Evolutionary conservation across 1,139 yeast species (phyloP), one percentile per base, ranked within the genome.

Genomic region (Trichomonascaceae sp.): DNA sequence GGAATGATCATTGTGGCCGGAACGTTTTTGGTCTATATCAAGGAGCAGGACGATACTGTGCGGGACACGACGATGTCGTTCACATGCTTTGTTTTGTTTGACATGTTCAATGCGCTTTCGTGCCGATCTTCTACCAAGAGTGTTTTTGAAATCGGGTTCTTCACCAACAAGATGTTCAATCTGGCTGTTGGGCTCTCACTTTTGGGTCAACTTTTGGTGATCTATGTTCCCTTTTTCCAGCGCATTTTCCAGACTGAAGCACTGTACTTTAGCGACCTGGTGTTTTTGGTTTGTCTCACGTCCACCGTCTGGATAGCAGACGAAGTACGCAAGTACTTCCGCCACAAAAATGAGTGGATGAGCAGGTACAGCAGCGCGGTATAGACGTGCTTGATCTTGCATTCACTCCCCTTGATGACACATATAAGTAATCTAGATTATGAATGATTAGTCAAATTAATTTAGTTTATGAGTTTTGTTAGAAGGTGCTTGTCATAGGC

Each of bases 61-160:
- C 77, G 97, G 58, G 97, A 87, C 54, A 87, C 97, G 11, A 89
- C 98, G n/a, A 87, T 89, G 95, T 85, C 97, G 0, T 89, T 89
- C 52, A 89, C 97, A 0, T 82, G 97, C 54, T 89, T 89, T 59
- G 97, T 89, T 9, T 64, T 87, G 38, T 89, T 76, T 51, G 98
- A 89, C 57, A 80, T 89, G 93, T 89, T 89, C 62, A 89, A 85
- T 55, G 98, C 97, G 0, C 65, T 89, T 43, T 65, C 94, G 6
- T 87, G 95, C 55, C 82, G 97, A 50, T 93, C 92, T 42, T 69
- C 77, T 41, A 69, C 84, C 30, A 85, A 82, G 54, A 79, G 93
- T 3, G 71, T 79, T 13, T 77, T 82, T 49, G 79, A 79, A 48
- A 52, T 85, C 39, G 97, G 97, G 0, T 42, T 69, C 23, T 62